Percentiles rank a stretch among this genome's conserved stretches.
Conservation (phyloP, 1,139 yeast genomes). For the Lodderomyces pseudojiufengensis region DNA sequence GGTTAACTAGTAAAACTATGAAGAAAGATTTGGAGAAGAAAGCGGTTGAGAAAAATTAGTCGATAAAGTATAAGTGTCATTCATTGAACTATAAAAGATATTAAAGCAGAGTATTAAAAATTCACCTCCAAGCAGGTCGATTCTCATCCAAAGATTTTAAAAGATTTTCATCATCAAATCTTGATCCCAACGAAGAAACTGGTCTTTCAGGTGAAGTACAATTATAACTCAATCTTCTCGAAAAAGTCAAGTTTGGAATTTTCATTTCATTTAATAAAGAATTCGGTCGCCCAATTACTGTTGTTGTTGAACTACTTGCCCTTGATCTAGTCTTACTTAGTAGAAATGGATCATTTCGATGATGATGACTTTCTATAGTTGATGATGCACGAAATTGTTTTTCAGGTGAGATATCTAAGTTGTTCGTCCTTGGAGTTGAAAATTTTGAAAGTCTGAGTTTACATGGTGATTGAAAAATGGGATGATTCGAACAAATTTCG, state of each 20-base stretch:
- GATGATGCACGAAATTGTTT: no score
- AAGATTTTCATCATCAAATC: conserved; percentile 33
- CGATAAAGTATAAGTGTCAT: conserved; percentile 3
- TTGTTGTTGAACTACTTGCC: conserved; percentile 9
- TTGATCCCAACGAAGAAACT: conserved; percentile 31
- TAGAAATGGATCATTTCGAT: conserved; percentile 5
- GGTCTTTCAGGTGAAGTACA: conserved; percentile 37
- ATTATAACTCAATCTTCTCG: conserved; percentile 15
- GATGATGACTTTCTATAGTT: conserved; percentile 1
- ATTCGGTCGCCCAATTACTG: conserved; percentile 14
- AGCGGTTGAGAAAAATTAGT: conserved; percentile 1
- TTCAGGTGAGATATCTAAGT: no score
- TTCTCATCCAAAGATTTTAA: conserved; percentile 24
- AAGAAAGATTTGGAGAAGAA: conserved; percentile 11
- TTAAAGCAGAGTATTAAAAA: no score
- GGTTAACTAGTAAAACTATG: conserved; percentile 45
- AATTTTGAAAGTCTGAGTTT: no score
- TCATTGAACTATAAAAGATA: no score
- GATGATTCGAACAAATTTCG: conserved; percentile 28
- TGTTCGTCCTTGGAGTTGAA: no score
- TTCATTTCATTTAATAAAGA: conserved; percentile 12
- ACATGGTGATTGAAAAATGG: conserved; percentile 28
- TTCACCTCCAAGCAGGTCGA: conserved; percentile 29
- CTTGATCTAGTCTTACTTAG: conserved; percentile 4
- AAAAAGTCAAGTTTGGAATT: conserved; percentile 13